Conservation (phyloP, 306 rosid genomes). For the Rosa multiflora region DNA sequence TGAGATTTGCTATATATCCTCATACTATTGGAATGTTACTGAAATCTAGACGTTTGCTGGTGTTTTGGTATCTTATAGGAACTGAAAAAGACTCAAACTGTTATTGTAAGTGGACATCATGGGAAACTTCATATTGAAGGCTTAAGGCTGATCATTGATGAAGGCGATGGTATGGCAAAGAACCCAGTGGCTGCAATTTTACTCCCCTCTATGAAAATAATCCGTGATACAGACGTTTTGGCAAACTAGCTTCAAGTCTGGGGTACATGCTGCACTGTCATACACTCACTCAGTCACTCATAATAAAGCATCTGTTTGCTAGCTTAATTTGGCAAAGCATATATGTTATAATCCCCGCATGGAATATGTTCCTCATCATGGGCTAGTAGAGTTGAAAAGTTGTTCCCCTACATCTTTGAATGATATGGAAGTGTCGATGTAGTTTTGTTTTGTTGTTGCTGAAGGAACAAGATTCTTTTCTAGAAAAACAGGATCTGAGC, state of each 20-base stretch:
- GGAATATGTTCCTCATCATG: background rate
- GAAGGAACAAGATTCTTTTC: background rate
- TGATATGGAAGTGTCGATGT: background rate
- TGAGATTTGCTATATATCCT: background rate
- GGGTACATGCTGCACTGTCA: background rate
- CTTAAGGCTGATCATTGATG: constrained; percentile 68
- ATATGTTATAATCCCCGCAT: background rate
- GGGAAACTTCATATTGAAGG: constrained; percentile 77
- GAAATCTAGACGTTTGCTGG: background rate
- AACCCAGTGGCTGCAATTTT: constrained; percentile 76
- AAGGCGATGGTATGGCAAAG: constrained; percentile 64
- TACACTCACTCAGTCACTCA: background rate
- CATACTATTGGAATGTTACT: constrained; percentile 10
- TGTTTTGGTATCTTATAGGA: constrained; percentile 44
- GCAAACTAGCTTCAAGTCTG: constrained; percentile 34
- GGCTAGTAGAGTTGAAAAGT: background rate
- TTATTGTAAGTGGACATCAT: constrained; percentile 88
- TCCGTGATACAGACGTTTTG: constrained; percentile 59
- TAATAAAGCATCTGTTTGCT: background rate
- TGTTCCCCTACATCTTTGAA: background rate
- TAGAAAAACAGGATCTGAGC: background rate
- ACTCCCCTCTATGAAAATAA: constrained; percentile 71
- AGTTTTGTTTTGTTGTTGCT: background rate
- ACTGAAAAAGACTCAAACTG: constrained; percentile 47
- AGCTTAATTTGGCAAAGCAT: background rate